A percentile compares a stretch with the other conserved stretches of the same genome.
phyloP scores from a whole-genome alignment of 2,329 filamentous ascomycete genomes.

The Microdochium trichocladiopsis region DNA sequence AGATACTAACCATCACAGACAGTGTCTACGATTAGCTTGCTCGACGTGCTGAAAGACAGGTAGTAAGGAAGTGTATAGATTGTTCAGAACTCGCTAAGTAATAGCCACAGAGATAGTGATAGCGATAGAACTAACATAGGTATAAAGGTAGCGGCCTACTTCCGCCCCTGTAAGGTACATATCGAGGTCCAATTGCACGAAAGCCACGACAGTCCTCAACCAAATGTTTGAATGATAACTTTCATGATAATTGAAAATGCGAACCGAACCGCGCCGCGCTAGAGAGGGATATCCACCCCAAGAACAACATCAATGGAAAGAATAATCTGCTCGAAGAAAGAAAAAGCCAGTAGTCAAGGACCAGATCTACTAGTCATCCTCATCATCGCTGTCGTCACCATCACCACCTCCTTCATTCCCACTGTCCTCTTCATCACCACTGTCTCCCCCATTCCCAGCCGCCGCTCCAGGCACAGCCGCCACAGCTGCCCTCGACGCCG shows the following conservation, averaged over 20 bases:
- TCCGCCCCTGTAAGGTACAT: too few species aligned
- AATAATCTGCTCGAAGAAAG: not conserved
- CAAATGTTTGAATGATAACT: too few species aligned
- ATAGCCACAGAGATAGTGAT: not conserved
- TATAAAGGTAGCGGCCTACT: not conserved
- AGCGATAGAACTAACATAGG: not conserved
- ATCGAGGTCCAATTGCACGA: too few species aligned
- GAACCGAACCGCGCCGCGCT: not conserved
- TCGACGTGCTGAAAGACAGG: not conserved
- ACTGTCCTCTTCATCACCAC: slow-evolving; percentile 11
- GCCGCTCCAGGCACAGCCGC: slow-evolving; percentile 2
- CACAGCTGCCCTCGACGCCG: slow-evolving; percentile 11
- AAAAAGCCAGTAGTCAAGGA: not conserved
- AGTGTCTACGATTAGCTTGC: not conserved
- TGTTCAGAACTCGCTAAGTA: not conserved
- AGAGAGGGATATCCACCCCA: not conserved
- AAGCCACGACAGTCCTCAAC: too few species aligned
- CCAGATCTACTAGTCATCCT: slow-evolving; percentile 13
- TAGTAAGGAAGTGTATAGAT: not conserved
- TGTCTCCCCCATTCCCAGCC: slow-evolving; percentile 8
- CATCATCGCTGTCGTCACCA: slow-evolving; percentile 6
- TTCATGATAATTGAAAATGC: too few species aligned
- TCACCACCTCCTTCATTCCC: too few species aligned
- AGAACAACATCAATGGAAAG: not conserved
- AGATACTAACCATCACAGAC: not conserved